Percentiles rank a stretch among this genome's conserved stretches.
phyloP scores from a whole-genome alignment of 108 stramenopile genomes.

The Pseudonitzschia multiseries region DNA sequence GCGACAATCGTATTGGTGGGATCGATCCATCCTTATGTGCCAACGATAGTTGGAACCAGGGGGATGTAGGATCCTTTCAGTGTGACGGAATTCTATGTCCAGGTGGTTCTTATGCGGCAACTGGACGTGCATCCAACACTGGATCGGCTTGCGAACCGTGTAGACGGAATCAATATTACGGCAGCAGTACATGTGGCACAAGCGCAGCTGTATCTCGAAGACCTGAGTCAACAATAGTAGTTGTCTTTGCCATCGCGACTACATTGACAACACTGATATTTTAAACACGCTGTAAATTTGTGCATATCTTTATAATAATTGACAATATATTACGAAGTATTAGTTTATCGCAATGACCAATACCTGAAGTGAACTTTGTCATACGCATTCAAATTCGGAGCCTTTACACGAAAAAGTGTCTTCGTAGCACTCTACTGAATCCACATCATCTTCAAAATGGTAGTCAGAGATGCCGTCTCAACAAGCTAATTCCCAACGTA shows the following conservation, averaged over 20 bases:
- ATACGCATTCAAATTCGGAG: too few species aligned
- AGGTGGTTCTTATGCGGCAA: slow-evolving; percentile 40
- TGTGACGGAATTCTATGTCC: slow-evolving; percentile 82
- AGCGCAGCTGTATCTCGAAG: neutral
- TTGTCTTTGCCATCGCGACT: neutral
- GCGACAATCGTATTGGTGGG: slow-evolving; percentile 61
- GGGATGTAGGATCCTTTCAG: slow-evolving; percentile 62
- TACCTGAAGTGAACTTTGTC: too few species aligned
- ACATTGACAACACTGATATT: neutral
- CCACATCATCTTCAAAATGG: too few species aligned
- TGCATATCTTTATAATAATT: neutral
- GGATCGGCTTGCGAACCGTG: slow-evolving; percentile 32
- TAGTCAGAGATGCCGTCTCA: too few species aligned
- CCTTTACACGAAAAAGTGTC: too few species aligned
- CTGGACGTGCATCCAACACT: slow-evolving; percentile 40
- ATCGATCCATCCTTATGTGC: slow-evolving; percentile 57
- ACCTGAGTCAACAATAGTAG: neutral
- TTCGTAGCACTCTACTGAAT: too few species aligned
- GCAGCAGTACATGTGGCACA: slow-evolving; percentile 40
- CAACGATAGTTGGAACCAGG: slow-evolving; percentile 53
- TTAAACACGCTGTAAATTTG: neutral
- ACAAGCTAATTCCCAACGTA: too few species aligned
- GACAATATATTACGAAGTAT: too few species aligned
- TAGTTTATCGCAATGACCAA: too few species aligned
- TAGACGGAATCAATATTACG: slow-evolving; percentile 50